Conservation (phyloP, 768 basidiomycete species). For the Hirschioporus abietinus region DNA sequence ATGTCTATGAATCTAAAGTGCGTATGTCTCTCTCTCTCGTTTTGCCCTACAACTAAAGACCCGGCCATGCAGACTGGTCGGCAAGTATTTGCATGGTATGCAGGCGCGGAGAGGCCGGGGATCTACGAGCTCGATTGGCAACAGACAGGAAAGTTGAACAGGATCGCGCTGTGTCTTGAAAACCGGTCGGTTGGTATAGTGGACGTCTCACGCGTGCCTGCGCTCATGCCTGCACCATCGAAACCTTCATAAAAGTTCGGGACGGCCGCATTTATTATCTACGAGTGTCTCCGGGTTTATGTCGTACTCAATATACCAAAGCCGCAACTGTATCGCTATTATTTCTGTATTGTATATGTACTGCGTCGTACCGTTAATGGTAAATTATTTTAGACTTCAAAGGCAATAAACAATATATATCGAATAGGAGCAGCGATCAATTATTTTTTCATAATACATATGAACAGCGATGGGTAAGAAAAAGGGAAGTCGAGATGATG, state of each 20-base stretch:
- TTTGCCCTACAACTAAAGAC: background rate
- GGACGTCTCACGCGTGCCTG: conserved; percentile 49
- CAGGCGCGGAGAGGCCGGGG: conserved; percentile 51
- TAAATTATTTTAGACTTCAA: background rate
- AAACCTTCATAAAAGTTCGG: background rate
- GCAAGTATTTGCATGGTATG: conserved; percentile 61
- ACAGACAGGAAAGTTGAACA: conserved; percentile 42
- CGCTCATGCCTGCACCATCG: background rate
- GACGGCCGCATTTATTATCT: background rate
- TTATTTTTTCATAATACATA: too few relatives aligned
- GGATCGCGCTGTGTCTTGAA: conserved; percentile 68
- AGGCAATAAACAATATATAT: background rate
- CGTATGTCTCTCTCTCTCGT: conserved; percentile 16
- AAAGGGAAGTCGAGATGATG: too few relatives aligned
- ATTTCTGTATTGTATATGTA: background rate
- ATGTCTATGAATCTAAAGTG: conserved; percentile 67
- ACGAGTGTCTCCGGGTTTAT: background rate
- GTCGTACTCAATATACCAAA: background rate
- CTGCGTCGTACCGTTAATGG: background rate
- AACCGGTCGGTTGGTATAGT: conserved; percentile 62
- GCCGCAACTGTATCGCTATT: background rate
- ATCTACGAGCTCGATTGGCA: conserved; percentile 80
- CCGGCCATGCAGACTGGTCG: conserved; percentile 27
- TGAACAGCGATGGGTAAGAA: too few relatives aligned
- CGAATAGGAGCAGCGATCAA: too few relatives aligned